Conservation (phyloP, 108 stramenopile genomes). For the Pseudonitzschia multiseries region DNA sequence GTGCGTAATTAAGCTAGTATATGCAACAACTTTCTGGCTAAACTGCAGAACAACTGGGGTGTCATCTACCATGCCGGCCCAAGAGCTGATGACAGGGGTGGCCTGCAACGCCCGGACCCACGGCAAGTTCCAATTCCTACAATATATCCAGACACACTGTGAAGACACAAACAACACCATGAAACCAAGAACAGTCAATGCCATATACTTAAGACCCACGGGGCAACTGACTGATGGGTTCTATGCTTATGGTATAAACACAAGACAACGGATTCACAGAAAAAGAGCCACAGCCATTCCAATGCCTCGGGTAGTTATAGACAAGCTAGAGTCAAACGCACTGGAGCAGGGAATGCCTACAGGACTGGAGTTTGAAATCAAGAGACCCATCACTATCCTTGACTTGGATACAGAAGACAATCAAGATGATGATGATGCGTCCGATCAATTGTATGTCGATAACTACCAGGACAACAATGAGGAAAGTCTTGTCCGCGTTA, state of each 20-base stretch:
- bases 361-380: not conserved
- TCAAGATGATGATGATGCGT: no score
- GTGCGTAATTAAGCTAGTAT: not conserved
- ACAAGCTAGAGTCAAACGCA: not conserved
- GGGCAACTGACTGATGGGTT: not conserved
- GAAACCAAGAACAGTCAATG: not conserved
- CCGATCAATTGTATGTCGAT: no score
- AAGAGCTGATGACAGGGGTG: not conserved
- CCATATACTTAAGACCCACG: not conserved
- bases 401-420: no score
- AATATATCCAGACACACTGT: not conserved
- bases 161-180: not conserved
- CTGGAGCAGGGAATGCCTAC: not conserved
- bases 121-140: not conserved
- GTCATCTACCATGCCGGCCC: not conserved
- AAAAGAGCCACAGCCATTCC: not conserved
- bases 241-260: not conserved
- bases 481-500: no score
- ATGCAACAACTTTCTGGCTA: not conserved
- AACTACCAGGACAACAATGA: no score
- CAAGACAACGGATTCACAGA: not conserved
- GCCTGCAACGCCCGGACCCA: not conserved
- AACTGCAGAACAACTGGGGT: not conserved
- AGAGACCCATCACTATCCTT: not conserved
- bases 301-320: not conserved